Conservation (phyloP, 179 eudicot genomes). For the Heliamphora pulchella region DNA sequence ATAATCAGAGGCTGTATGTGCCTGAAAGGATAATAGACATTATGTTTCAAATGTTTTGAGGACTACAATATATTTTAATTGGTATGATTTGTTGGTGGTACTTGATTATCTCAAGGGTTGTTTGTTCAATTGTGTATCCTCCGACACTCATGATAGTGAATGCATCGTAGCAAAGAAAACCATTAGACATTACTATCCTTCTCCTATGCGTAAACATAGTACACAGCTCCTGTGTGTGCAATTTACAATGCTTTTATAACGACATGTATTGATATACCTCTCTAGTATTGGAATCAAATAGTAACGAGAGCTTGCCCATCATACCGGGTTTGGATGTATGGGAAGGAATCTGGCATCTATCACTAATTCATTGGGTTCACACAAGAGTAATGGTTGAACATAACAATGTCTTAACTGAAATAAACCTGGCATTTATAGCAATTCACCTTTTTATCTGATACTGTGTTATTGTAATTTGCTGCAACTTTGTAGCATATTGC, state of each 20-base stretch:
- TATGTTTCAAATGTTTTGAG: background rate
- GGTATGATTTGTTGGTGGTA: background rate
- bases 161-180: background rate
- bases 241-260: background rate
- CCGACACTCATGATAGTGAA: background rate
- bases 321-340: background rate
- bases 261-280: background rate
- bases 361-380: background rate
- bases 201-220: too few relatives aligned
- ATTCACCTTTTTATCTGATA: constrained; percentile 21
- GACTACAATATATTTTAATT: background rate
- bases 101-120: background rate
- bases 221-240: background rate
- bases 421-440: background rate
- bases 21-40: background rate
- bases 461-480: constrained; percentile 27
- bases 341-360: background rate
- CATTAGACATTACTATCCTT: background rate
- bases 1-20: background rate
- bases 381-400: background rate
- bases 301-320: background rate
- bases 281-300: background rate
- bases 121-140: background rate
- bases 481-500: constrained; percentile 67
- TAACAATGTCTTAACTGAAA: background rate